Percentiles rank a stretch among this genome's conserved stretches.
Evolutionary conservation across 768 basidiomycete genomes (phyloP).

Genomic region (Collybia mongolica): DNA sequence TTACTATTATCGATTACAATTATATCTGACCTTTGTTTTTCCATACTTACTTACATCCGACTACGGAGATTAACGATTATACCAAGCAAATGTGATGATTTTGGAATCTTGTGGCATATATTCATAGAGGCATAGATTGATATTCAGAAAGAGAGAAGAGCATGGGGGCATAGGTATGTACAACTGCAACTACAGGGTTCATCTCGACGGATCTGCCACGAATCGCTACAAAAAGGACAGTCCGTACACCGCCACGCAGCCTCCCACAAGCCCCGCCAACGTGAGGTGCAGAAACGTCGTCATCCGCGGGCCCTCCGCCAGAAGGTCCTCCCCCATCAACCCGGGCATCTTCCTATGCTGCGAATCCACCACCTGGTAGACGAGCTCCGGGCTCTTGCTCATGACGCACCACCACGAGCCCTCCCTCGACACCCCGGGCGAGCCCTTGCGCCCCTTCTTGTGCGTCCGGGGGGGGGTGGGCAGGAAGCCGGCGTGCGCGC

Average conservation of each 20-base stretch:
- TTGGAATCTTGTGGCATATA: background rate
- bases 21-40: background rate
- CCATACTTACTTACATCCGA: background rate
- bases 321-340: slow-evolving; percentile 5
- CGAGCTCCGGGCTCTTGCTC: slow-evolving; percentile 24
- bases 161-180: slow-evolving; percentile 2
- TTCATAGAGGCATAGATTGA: background rate
- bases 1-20: no score
- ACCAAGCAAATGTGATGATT: background rate
- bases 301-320: slow-evolving; percentile 11
- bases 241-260: slow-evolving; percentile 11
- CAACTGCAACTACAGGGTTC: background rate
- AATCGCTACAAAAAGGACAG: slow-evolving; percentile 10
- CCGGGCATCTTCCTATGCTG: slow-evolving; percentile 22
- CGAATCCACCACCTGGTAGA: slow-evolving; percentile 23
- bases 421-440: slow-evolving; percentile 8
- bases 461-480: slow-evolving; percentile 6
- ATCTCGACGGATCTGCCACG: background rate
- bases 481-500: slow-evolving; percentile 25
- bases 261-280: slow-evolving; percentile 13
- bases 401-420: slow-evolving; percentile 32
- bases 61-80: slow-evolving; percentile 1
- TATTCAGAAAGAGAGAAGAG: background rate
- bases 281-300: slow-evolving; percentile 15
- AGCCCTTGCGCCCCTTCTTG: background rate